A percentile compares a stretch with the other conserved stretches of the same genome.
phyloP scores from a whole-genome alignment of 2,329 filamentous ascomycete species.

The Pleomassaria siparia region DNA sequence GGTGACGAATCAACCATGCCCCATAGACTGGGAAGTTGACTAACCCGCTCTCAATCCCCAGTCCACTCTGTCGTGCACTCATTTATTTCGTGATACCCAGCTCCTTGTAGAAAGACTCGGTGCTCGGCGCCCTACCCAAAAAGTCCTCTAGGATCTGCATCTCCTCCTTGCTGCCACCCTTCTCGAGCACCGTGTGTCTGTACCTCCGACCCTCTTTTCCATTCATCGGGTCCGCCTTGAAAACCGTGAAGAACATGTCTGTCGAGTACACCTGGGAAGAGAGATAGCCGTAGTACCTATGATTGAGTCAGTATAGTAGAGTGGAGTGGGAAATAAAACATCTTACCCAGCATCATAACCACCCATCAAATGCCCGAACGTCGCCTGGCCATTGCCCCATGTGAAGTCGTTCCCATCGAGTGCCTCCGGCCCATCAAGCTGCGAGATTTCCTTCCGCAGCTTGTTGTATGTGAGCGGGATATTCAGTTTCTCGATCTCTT shows the following conservation, averaged over 20 bases:
- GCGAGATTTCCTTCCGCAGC: constrained; percentile 69
- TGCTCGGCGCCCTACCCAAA: constrained; percentile 72
- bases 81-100: constrained; percentile 55
- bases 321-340: constrained; percentile 8
- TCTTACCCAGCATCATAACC: constrained; percentile 77
- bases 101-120: constrained; percentile 78
- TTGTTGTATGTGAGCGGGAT: constrained; percentile 70
- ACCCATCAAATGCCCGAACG: constrained; percentile 79
- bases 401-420: constrained; percentile 56
- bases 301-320: constrained; percentile 10
- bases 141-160: constrained; percentile 80
- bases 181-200: constrained; percentile 75
- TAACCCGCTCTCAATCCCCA: neutral
- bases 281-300: constrained; percentile 65
- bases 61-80: neutral
- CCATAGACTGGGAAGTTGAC: neutral
- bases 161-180: constrained; percentile 76
- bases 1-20: neutral
- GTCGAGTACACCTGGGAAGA: constrained; percentile 76
- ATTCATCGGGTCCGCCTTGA: constrained; percentile 78
- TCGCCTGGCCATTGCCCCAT: constrained; percentile 78
- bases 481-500: constrained; percentile 66
- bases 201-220: constrained; percentile 72
- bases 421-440: constrained; percentile 73
- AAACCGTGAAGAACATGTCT: constrained; percentile 84